A percentile compares a stretch with the other conserved stretches of the same genome.
These are phyloP conservation scores for Starmerella asiatica DNA, from an alignment of 805 yeast species.

Conservation along the genomic window DNA sequence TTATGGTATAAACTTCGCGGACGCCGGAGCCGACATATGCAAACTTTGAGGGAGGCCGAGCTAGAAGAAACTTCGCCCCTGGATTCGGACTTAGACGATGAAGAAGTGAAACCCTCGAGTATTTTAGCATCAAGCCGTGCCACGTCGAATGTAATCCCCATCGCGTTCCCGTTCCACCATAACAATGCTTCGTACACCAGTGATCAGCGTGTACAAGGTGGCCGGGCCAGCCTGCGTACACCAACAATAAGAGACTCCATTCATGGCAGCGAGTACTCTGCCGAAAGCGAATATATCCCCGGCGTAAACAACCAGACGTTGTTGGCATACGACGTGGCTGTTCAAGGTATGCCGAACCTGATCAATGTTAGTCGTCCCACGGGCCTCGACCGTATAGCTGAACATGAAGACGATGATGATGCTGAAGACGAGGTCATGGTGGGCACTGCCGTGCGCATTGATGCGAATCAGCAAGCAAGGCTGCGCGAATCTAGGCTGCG, in stretches of 20 bases:
- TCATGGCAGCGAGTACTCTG: conserved; percentile 15
- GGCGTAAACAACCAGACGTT: conserved; percentile 9
- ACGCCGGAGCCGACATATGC: conserved; percentile 9
- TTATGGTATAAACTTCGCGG: conserved; percentile 16
- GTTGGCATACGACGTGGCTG: conserved; percentile 36
- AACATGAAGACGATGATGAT: background rate
- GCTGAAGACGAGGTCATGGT: too few relatives aligned
- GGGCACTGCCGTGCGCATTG: background rate
- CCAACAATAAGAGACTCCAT: conserved; percentile 27
- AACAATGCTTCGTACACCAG: background rate
- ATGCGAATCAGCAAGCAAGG: background rate
- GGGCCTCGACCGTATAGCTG: background rate
- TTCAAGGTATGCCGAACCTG: conserved; percentile 58
- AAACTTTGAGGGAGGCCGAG: conserved; percentile 3
- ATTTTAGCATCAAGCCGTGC: conserved; percentile 19
- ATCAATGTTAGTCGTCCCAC: conserved; percentile 34
- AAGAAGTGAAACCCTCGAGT: conserved; percentile 9
- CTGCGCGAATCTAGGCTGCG: background rate
- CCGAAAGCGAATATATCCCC: conserved; percentile 7
- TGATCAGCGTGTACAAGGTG: background rate
- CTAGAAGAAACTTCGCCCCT: conserved; percentile 9
- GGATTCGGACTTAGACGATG: conserved; percentile 20
- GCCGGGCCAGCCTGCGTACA: conserved; percentile 1
- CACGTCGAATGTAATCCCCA: conserved; percentile 77
- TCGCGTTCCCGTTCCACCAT: conserved; percentile 24